Evolutionary conservation across 441 rosid species (phyloP).

Genomic region (Aleurites moluccanus): DNA sequence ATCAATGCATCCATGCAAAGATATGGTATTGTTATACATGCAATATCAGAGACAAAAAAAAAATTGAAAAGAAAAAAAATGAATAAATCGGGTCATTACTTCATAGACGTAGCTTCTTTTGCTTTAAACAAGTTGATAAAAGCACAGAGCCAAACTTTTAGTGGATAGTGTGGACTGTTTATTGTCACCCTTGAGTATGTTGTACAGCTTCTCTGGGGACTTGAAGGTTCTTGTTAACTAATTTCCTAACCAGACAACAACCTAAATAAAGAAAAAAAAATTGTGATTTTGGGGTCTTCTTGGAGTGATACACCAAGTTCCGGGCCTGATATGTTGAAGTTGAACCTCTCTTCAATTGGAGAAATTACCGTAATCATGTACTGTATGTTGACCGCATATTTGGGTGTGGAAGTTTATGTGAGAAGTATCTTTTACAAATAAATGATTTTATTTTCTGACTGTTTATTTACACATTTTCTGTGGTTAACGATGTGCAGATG

Average conservation of each 20-base stretch:
- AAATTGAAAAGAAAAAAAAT: too few relatives aligned
- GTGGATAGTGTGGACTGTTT: background rate
- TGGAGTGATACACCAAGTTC: too few relatives aligned
- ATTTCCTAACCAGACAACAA: background rate
- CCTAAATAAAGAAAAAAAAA: background rate
- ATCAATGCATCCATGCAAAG: background rate
- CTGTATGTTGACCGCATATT: background rate
- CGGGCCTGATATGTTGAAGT: background rate
- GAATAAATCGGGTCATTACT: background rate
- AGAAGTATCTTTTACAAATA: background rate
- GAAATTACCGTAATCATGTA: background rate
- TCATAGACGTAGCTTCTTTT: background rate
- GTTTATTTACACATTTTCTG: background rate
- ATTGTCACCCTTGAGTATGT: background rate
- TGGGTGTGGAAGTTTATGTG: background rate
- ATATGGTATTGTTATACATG: background rate
- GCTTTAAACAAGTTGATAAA: background rate
- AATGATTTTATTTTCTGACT: too few relatives aligned
- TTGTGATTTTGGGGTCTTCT: background rate
- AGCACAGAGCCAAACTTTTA: background rate
- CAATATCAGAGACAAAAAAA: background rate
- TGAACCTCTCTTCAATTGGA: background rate
- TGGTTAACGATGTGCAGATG: slow-evolving; percentile 7
- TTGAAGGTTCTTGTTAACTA: background rate
- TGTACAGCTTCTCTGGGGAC: background rate